phyloP scores from a whole-genome alignment of 2,329 filamentous ascomycete genomes.

The Exophiala viscosa region DNA sequence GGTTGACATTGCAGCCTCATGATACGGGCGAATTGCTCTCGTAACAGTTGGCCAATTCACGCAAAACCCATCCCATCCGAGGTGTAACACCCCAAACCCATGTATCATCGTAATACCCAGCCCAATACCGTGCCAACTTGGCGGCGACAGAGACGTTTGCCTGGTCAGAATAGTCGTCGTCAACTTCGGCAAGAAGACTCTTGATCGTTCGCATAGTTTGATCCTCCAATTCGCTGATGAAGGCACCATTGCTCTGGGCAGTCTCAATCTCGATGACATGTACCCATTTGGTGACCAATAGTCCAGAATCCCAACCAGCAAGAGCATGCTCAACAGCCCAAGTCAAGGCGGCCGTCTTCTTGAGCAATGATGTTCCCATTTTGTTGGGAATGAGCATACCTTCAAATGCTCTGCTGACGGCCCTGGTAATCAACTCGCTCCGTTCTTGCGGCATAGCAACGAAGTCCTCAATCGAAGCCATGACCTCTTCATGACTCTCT shows the following conservation, averaged over 20 bases:
- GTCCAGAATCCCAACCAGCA: constrained; percentile 34
- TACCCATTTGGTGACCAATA: constrained; percentile 36
- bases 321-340: constrained; percentile 36
- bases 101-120: constrained; percentile 31
- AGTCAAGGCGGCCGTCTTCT: constrained; percentile 34
- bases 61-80: constrained; percentile 27
- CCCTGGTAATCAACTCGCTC: constrained; percentile 29
- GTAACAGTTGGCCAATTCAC: constrained; percentile 24
- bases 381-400: constrained; percentile 31
- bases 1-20: not conserved
- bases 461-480: constrained; percentile 28
- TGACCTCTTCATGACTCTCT: constrained; percentile 29
- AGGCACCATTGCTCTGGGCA: constrained; percentile 4
- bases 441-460: constrained; percentile 28
- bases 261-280: constrained; percentile 31
- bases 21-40: constrained; percentile 13
- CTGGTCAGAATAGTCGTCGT: constrained; percentile 23
- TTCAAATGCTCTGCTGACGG: constrained; percentile 32
- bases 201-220: constrained; percentile 30
- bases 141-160: constrained; percentile 25
- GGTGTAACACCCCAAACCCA: constrained; percentile 31
- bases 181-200: constrained; percentile 29
- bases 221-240: constrained; percentile 26
- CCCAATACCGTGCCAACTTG: constrained; percentile 31
- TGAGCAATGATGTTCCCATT: constrained; percentile 30